Evolutionary conservation across 495 filamentous ascomycete genomes (phyloP), one percentile per base, ranked within the genome.

Genomic region (Rhizodiscina lignyota): DNA sequence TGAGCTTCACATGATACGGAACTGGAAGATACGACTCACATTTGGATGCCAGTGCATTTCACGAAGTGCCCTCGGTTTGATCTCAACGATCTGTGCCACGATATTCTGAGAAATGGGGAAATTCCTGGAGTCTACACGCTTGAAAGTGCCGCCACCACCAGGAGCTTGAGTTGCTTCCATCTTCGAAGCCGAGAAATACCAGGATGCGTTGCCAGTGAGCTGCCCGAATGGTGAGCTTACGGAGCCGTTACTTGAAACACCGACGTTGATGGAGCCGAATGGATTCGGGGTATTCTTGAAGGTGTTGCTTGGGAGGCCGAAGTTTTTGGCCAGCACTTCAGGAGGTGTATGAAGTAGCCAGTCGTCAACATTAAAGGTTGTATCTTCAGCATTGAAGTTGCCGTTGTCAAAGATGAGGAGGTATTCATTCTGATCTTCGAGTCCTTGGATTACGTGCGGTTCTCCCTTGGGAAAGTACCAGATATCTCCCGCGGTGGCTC

Each of bases 11-110:
- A 19, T 23, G 24, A 27, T 39, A 38, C 6, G 21, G 35, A 15
- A 18, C 24, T 20, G 23, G 18, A 18, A 19, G 5, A 22, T 17
- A 13, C 11, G 11, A 48, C 61, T 52, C 48, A 71, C 70, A 41
- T 71, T 77, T n/a, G 72, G 71, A 52, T 75, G 71, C 74, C 71
- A 77, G 44, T 77, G 74, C 35, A 79, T 51, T 54, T 79, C 72
- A 24, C 74, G 58, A 29, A 79, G 48, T 11, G 61, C 72, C 33
- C 60, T 62, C 0, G 75, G 73, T 51, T 76, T 56, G 16, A 78
- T 58, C 17, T 62, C 64, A 2, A 77, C 68, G 31, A 76, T 56
- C 0, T 69, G 62, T 1, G 73, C 68, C 12, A 73, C 74, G 32
- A 79, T 64, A 1, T 68, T 77, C 28, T 59, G 68, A 18, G 66